phyloP scores from a whole-genome alignment of 1,284 basidiomycete genomes.

The Leccinum variabile region DNA sequence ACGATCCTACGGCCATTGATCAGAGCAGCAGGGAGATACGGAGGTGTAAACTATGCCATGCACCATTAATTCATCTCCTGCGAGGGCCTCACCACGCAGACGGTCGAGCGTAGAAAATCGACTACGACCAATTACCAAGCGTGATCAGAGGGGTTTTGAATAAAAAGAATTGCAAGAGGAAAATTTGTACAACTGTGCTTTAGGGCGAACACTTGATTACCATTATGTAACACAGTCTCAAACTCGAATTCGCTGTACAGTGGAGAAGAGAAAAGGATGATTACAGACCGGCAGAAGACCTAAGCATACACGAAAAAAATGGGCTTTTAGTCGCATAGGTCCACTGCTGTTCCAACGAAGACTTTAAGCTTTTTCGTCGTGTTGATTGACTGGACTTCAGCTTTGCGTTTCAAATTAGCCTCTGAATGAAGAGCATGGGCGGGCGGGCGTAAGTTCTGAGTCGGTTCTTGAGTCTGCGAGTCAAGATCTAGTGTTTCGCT shows the following conservation, averaged over 20 bases:
- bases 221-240: neutral
- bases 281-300: neutral
- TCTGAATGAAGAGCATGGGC: constrained; percentile 17
- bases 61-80: constrained; percentile 87
- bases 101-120: constrained; percentile 51
- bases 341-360: constrained; percentile 53
- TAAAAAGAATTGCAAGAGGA: constrained; percentile 6
- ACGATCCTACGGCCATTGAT: constrained; percentile 69
- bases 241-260: no score
- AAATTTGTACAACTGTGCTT: constrained; percentile 10
- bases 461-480: constrained; percentile 57
- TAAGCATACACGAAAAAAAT: neutral
- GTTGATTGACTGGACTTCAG: constrained; percentile 24
- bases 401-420: constrained; percentile 34
- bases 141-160: constrained; percentile 52
- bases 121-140: constrained; percentile 52
- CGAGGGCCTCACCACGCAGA: constrained; percentile 68
- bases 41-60: constrained; percentile 83
- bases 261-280: neutral
- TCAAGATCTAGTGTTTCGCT: constrained; percentile 17
- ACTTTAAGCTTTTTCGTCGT: constrained; percentile 54
- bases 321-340: constrained; percentile 52
- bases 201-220: constrained; percentile 31
- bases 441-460: constrained; percentile 34
- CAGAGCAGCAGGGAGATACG: constrained; percentile 75